These are phyloP conservation scores for Pseudoturritis turrita DNA, from an alignment of 345 rosid genomes.

Conservation along the genomic window DNA sequence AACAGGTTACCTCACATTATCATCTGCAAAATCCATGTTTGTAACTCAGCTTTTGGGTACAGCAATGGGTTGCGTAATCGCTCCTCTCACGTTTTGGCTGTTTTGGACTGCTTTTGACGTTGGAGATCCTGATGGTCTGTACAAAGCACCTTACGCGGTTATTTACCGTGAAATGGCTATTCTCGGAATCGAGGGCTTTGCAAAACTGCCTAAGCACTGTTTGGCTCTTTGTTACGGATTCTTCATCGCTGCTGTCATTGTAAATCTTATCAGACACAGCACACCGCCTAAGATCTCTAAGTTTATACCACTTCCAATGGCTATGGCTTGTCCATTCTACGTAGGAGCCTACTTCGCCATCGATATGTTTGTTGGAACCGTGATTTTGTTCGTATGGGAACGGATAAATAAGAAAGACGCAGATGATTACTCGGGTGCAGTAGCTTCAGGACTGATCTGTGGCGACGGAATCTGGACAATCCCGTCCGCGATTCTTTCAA, in stretches of 20 bases:
- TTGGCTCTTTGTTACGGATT: constrained; percentile 32
- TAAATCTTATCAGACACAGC: constrained; percentile 27
- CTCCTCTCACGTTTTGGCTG: constrained; percentile 75
- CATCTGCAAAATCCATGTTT: constrained; percentile 84
- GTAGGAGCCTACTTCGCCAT: constrained; percentile 41
- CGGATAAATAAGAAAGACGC: constrained; percentile 27
- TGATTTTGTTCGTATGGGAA: constrained; percentile 36
- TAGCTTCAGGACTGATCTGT: constrained; percentile 44
- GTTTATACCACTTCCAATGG: constrained; percentile 43
- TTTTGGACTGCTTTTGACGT: constrained; percentile 74
- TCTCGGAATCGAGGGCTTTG: constrained; percentile 7
- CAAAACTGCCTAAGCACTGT: constrained; percentile 20
- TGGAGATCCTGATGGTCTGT: constrained; percentile 67
- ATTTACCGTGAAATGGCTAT: constrained; percentile 70
- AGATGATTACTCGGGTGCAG: constrained; percentile 22
- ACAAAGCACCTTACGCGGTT: constrained; percentile 70
- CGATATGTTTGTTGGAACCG: constrained; percentile 42
- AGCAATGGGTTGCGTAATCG: constrained; percentile 73
- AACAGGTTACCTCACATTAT: constrained; percentile 68
- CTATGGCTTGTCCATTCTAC: constrained; percentile 44
- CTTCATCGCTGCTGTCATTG: constrained; percentile 28
- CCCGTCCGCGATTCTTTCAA: constrained; percentile 33
- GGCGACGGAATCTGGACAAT: constrained; percentile 39
- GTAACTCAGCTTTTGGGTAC: constrained; percentile 73
- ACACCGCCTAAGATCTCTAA: background rate